Percentiles rank a stretch among this genome's conserved stretches.
These are phyloP conservation scores for Setomelanomma holmii DNA, from an alignment of 2,329 filamentous ascomycete species.

Conservation along the genomic window DNA sequence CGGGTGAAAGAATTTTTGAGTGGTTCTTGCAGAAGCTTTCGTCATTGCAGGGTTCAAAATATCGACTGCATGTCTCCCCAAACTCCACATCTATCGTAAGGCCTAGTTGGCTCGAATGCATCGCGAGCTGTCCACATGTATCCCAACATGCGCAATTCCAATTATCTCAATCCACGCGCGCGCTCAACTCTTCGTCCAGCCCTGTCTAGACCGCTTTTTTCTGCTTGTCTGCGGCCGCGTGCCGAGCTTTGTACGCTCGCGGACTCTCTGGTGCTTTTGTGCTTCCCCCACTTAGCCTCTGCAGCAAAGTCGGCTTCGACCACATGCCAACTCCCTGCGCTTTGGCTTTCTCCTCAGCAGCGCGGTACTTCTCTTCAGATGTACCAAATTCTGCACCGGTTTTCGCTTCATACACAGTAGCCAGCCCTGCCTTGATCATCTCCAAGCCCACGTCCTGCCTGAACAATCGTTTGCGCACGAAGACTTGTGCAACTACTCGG, in stretches of 20 bases:
- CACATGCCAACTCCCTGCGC: conserved; percentile 67
- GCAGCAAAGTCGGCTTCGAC: conserved; percentile 58
- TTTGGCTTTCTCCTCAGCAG: conserved; percentile 64
- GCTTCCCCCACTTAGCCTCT: conserved; percentile 57
- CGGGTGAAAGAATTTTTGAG: conserved; percentile 32
- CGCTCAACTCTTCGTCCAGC: too few relatives aligned
- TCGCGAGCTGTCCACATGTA: too few relatives aligned
- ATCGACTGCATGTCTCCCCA: neutral
- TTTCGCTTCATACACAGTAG: conserved; percentile 94
- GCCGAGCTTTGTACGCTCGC: conserved; percentile 79
- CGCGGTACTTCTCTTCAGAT: conserved; percentile 66
- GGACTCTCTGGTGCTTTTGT: conserved; percentile 75
- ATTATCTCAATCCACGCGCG: conserved; percentile 8
- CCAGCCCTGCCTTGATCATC: conserved; percentile 85
- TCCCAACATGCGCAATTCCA: too few relatives aligned
- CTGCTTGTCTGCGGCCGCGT: conserved; percentile 52
- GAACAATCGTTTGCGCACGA: conserved; percentile 71
- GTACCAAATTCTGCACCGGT: conserved; percentile 86
- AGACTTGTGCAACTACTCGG: conserved; percentile 85
- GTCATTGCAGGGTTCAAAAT: neutral
- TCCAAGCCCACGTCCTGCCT: conserved; percentile 84
- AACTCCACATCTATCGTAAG: neutral
- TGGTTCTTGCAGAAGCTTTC: conserved; percentile 8
- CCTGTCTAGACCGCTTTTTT: conserved; percentile 37
- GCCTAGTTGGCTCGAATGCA: too few relatives aligned